Percentiles rank a stretch among this genome's conserved stretches.
Evolutionary conservation across 2,329 filamentous ascomycete genomes (phyloP).

Genomic region (Ceratocystis colombiana): DNA sequence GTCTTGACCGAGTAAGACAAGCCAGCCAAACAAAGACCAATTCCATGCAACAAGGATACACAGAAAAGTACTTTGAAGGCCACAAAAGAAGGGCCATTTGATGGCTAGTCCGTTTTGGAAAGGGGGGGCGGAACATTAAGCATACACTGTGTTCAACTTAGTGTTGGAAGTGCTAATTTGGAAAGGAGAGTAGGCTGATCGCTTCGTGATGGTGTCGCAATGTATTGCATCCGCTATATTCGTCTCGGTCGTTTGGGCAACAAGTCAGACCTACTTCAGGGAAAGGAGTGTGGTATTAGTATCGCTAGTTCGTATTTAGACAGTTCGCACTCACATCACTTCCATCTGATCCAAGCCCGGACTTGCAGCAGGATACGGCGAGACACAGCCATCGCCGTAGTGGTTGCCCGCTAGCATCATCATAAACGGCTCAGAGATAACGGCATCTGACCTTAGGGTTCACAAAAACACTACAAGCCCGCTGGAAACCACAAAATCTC

Average conservation of each 20-base stretch:
- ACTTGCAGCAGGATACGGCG: background rate
- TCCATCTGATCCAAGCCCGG: background rate
- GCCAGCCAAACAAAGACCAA: background rate
- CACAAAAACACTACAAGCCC: too few species aligned
- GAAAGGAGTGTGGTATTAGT: background rate
- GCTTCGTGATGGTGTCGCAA: background rate
- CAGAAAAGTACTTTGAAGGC: background rate
- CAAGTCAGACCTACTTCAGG: background rate
- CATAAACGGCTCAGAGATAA: background rate
- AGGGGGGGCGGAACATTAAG: constrained; percentile 1
- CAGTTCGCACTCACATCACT: background rate
- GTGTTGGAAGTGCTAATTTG: background rate
- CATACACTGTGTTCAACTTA: background rate
- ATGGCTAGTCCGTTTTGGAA: background rate
- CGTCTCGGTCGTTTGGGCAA: background rate
- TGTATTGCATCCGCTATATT: background rate
- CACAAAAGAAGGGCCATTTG: background rate
- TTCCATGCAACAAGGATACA: background rate
- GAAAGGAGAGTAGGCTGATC: background rate
- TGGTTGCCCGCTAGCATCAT: background rate
- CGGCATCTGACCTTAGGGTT: background rate
- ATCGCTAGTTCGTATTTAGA: background rate
- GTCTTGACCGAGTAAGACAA: background rate
- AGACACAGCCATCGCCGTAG: background rate
- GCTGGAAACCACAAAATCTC: too few species aligned